These are phyloP conservation scores for Senna tora DNA, from an alignment of 306 rosid genomes.

Conservation along the genomic window DNA sequence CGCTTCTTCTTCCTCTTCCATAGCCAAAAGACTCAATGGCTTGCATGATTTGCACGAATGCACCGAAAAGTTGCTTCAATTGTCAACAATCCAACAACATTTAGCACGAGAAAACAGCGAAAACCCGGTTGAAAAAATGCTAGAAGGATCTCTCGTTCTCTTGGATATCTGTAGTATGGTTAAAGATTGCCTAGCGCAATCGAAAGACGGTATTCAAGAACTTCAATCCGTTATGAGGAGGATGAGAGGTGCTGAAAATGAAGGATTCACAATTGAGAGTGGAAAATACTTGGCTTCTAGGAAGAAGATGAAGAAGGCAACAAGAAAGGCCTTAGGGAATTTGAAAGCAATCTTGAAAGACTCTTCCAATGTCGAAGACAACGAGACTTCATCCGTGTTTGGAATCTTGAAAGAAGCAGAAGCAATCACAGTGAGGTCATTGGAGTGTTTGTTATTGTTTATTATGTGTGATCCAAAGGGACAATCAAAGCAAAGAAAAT, in stretches of 20 bases:
- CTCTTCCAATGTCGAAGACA: conserved; percentile 30
- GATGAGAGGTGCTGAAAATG: conserved; percentile 25
- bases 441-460: conserved; percentile 38
- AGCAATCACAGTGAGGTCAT: conserved; percentile 25
- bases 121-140: conserved; percentile 30
- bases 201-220: conserved; percentile 38
- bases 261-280: conserved; percentile 18
- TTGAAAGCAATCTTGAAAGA: neutral
- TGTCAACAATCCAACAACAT: conserved; percentile 34
- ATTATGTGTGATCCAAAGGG: conserved; percentile 31
- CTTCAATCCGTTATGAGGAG: conserved; percentile 43
- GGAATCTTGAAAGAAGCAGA: conserved; percentile 38
- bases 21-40: conserved; percentile 35
- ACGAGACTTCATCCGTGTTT: neutral
- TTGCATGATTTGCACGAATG: conserved; percentile 44
- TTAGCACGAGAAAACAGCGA: conserved; percentile 31
- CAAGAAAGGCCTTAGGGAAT: conserved; percentile 30
- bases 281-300: conserved; percentile 33
- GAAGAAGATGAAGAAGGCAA: conserved; percentile 34
- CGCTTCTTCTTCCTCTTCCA: conserved; percentile 21
- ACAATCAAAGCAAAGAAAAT: conserved; percentile 29
- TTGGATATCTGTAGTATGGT: conserved; percentile 37
- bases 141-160: conserved; percentile 39
- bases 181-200: conserved; percentile 34
- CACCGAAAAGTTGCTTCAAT: conserved; percentile 41